These are phyloP conservation scores for Circinella minor DNA, from an alignment of 371 early-diverging fungal species.

Conservation along the genomic window DNA sequence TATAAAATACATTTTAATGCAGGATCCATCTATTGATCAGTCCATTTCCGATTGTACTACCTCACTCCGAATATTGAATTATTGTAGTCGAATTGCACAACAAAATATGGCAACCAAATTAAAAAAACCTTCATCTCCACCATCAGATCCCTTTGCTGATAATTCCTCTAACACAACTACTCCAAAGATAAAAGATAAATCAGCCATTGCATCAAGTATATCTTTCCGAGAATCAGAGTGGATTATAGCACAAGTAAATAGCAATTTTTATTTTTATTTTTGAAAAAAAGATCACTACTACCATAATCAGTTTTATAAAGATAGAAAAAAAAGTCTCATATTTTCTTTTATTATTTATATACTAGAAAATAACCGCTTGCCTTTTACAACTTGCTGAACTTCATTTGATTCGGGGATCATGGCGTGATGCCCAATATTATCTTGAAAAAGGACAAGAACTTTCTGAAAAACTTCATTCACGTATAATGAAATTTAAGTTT, in stretches of 20 bases:
- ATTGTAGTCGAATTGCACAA: constrained; percentile 7
- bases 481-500: constrained; percentile 46
- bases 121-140: neutral
- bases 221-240: constrained; percentile 47
- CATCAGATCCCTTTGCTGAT: constrained; percentile 20
- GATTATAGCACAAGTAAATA: constrained; percentile 38
- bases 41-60: constrained; percentile 28
- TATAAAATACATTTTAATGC: neutral
- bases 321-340: neutral
- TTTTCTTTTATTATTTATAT: neutral
- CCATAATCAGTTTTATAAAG: neutral
- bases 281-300: no score
- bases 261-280: neutral
- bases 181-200: neutral
- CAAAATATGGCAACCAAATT: neutral
- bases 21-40: constrained; percentile 12
- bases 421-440: constrained; percentile 73
- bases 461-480: constrained; percentile 55
- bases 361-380: constrained; percentile 48
- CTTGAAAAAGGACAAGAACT: constrained; percentile 60
- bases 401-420: constrained; percentile 67
- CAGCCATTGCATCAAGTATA: constrained; percentile 8
- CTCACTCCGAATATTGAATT: constrained; percentile 6
- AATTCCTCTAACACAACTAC: neutral
- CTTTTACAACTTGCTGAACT: constrained; percentile 58